A percentile compares a stretch with the other conserved stretches of the same genome.
Conservation (phyloP, 768 basidiomycete genomes). For the Xerocomellus amylosporus region DNA sequence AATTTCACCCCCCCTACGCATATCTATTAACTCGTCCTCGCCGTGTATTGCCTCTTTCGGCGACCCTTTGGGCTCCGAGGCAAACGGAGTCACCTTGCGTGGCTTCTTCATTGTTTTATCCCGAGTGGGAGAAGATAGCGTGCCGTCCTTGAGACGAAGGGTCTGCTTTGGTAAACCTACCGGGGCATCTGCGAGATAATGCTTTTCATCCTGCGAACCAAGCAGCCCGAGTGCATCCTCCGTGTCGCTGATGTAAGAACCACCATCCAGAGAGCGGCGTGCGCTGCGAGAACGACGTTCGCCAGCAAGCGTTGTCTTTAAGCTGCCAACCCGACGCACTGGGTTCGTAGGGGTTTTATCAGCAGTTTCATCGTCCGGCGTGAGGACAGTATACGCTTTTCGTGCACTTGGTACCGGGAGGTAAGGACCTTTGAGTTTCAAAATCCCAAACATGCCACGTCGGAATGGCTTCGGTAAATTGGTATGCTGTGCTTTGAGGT, state of each 20-base stretch:
- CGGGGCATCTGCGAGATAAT: not conserved
- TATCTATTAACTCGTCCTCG: not conserved
- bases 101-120: not conserved
- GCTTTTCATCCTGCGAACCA: not conserved
- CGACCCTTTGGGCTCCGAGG: not conserved
- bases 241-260: not conserved
- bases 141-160: not conserved
- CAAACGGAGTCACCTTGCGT: constrained; percentile 11
- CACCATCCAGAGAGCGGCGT: constrained; percentile 1
- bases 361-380: not conserved
- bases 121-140: not conserved
- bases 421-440: constrained; percentile 15
- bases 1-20: not conserved
- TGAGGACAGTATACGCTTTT: not conserved
- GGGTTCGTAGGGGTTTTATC: not conserved
- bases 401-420: not conserved
- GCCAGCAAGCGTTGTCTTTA: not conserved
- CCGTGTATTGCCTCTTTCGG: not conserved
- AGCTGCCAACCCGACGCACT: constrained; percentile 1
- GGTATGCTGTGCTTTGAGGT: not conserved
- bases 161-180: not conserved
- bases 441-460: constrained; percentile 22
- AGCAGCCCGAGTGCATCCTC: not conserved
- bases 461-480: constrained; percentile 16
- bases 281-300: not conserved